Evolutionary conservation across 441 rosid species (phyloP), one percentile per base, ranked within the genome.

Genomic region (Populus trichocarpa): DNA sequence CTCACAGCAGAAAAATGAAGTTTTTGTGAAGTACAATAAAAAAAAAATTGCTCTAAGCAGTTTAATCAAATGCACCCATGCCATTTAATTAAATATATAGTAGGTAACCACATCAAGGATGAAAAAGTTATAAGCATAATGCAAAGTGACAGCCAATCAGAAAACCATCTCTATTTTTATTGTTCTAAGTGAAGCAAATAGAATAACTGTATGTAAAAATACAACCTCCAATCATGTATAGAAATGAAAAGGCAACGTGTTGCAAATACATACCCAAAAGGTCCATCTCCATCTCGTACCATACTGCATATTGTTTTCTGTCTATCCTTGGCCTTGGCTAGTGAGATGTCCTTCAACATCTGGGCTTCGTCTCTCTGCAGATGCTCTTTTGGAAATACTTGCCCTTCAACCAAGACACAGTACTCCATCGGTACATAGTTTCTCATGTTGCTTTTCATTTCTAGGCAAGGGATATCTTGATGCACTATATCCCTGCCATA

Each of bases 341-440:
- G 73, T 0, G 97, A 91, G 64, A 90, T 69, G 0, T 69, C 3
- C 83, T 88, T 92, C 81, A 94, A 80, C 74, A 81, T 63, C 70
- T 28, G 3, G 36, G 86, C 88, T 26, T 88, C 81, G 4, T 90
- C 12, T 72, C 61, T 75, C 63, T 88, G 83, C 81, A 94, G 74
- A 69, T 80, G 8, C 33, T 94, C 97, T 79, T 89, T 90, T 91
- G 30, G 30, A 28, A 28, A 28, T 28, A 28, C 30, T 28, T 28
- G 30, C 30, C 30, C 30, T 28, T 28, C 96, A 18, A 89, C 91
- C 70, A 94, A 77, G 33, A 77, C 84, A 53, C 96, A 94, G 20
- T 90, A 87, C 74, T 94, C 97, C 93, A 94, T 89, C 0, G 98
- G 98, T 10, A 91, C 91, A 59, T 63, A 71, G 67, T 89, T 85